These are phyloP conservation scores for Monilinia laxa DNA, from an alignment of 2,329 filamentous ascomycete genomes.

Conservation along the genomic window DNA sequence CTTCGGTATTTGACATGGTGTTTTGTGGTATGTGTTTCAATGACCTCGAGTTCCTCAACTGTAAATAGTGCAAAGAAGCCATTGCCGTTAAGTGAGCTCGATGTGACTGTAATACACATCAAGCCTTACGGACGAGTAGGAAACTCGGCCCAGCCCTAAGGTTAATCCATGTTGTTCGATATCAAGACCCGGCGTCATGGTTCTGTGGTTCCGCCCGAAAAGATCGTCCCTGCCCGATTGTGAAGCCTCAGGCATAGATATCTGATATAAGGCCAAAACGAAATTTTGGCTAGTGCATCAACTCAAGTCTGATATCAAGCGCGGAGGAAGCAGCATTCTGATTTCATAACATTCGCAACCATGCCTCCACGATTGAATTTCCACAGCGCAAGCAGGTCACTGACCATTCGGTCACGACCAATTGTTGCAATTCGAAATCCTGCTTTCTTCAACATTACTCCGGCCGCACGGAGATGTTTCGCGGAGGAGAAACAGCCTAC, in stretches of 20 bases:
- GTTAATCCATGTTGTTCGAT: constrained; percentile 3
- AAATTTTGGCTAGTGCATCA: constrained; percentile 20
- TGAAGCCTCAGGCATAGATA: constrained; percentile 1
- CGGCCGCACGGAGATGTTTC: constrained; percentile 34
- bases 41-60: neutral
- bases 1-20: neutral
- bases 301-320: constrained; percentile 5
- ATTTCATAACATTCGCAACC: constrained; percentile 27
- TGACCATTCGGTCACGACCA: constrained; percentile 45
- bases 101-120: constrained; percentile 3
- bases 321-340: constrained; percentile 10
- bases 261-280: constrained; percentile 11
- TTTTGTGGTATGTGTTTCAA: neutral
- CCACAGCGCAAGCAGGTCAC: constrained; percentile 46
- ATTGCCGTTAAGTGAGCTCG: neutral
- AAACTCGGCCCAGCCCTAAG: neutral
- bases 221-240: constrained; percentile 7
- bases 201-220: constrained; percentile 17
- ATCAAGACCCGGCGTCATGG: constrained; percentile 1
- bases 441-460: constrained; percentile 30
- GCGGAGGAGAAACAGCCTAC: constrained; percentile 36
- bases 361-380: constrained; percentile 59
- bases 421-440: constrained; percentile 38
- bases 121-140: neutral
- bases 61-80: neutral